Conservation (phyloP, 257 asterid species). For the Ligustrum vulgare region DNA sequence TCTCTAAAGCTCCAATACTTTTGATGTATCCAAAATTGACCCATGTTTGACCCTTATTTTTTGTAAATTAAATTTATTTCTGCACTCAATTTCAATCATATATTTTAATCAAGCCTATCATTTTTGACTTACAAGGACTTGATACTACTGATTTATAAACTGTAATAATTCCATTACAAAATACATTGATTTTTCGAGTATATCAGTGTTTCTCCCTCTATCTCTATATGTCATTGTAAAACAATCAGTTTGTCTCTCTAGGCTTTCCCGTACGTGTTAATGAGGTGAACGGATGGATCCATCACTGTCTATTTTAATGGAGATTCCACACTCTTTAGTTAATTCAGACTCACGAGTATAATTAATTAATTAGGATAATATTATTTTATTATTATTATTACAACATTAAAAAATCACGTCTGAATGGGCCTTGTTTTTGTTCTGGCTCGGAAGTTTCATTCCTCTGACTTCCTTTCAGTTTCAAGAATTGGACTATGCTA, state of each 20-base stretch:
- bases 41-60: no score
- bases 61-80: no score
- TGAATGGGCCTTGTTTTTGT: constrained; percentile 8
- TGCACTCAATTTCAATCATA: no score
- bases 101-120: no score
- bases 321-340: constrained; percentile 58
- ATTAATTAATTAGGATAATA: constrained; percentile 21
- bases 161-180: no score
- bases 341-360: constrained; percentile 32
- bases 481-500: no score
- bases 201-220: no score
- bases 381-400: not conserved
- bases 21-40: no score
- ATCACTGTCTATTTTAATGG: constrained; percentile 45
- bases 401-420: not conserved
- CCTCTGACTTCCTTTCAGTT: not conserved
- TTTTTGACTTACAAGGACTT: no score
- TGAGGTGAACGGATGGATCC: constrained; percentile 37
- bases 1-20: no score
- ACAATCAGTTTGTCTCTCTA: constrained; percentile 48
- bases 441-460: constrained; percentile 12
- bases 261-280: constrained; percentile 71
- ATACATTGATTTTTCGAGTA: no score
- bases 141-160: no score
- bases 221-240: constrained; percentile 14